Base-by-base conservation (phyloP, 768 basidiomycete species). In the Rhodocollybia butyracea region DNA sequence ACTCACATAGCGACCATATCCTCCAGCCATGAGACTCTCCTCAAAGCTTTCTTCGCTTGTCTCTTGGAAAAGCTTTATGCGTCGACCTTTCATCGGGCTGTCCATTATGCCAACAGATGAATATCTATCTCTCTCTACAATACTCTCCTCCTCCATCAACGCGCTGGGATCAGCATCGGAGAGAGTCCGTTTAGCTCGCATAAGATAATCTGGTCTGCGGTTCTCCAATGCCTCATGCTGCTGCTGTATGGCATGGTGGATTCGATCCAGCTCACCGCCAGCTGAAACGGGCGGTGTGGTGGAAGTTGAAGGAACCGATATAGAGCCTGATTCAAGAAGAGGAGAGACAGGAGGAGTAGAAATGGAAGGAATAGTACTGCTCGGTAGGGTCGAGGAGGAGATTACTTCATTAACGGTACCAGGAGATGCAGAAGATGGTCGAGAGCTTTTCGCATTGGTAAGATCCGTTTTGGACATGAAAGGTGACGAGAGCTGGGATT, bases 1-100 rank as follows among this genome's bases (percentile, higher is more conserved):
- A 72, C 83, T 68, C 66, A 86, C 89, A 67, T 90, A 91, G 58
- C 79, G 79, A 1, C 84, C 87, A 67, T 91, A 91, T 7, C 89
- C 89, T 29, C 88, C 88, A 19, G 88, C 88, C 81, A 90, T 88
- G 39, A 91, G 67, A 61, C 88, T 88, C 69, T 91, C 89, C 63
- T 91, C 89, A 61, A 91, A 91, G 63, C 88, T 91, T 68, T 89
- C 88, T 43, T 89, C 88, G 3, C 86, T 87, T 0, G 88, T 90
- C 70, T 89, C 88, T 66, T 89, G 88, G 67, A 91, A 91, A 38
- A 92, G 68, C 60, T 83, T 85, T 32, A 91, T 72, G 48, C 88
- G 76, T 55, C 89, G 75, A 1, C 90, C 90, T 69, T 86, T 90
- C 53, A 75, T 67, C 0, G 89, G 88, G 61, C 82, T 89, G 59